These are phyloP conservation scores for Mycena epipterygia DNA, from an alignment of 768 basidiomycete genomes.

Conservation along the genomic window DNA sequence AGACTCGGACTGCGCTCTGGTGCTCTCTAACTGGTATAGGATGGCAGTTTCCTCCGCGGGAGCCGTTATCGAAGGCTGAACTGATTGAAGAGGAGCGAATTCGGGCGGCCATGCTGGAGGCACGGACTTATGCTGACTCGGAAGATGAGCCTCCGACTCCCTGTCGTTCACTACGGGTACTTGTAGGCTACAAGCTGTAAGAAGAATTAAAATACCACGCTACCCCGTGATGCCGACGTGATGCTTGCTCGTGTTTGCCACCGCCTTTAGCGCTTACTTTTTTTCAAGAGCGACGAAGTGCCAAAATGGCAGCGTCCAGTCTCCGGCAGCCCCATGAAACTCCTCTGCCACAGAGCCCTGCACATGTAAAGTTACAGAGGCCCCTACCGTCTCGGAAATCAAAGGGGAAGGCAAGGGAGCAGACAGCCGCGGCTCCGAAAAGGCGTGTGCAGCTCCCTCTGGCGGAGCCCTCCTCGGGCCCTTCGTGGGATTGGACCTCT, in stretches of 20 bases:
- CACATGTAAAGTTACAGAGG: slow-evolving; percentile 35
- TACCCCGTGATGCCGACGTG: too few species aligned
- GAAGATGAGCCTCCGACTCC: slow-evolving; percentile 66
- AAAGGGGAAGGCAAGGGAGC: slow-evolving; percentile 62
- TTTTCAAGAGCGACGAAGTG: slow-evolving; percentile 40
- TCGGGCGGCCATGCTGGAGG: slow-evolving; percentile 72
- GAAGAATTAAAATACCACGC: slow-evolving; percentile 2
- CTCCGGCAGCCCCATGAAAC: slow-evolving; percentile 55
- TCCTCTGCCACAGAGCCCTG: slow-evolving; percentile 47
- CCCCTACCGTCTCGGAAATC: slow-evolving; percentile 56
- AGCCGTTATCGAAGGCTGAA: slow-evolving; percentile 77
- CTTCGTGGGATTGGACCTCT: slow-evolving; percentile 76
- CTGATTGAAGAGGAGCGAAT: slow-evolving; percentile 76
- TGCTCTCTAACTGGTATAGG: slow-evolving; percentile 70
- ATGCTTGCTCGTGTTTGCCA: slow-evolving; percentile 17
- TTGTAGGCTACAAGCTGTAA: slow-evolving; percentile 70
- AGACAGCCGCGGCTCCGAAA: slow-evolving; percentile 40
- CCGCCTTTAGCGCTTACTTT: slow-evolving; percentile 33
- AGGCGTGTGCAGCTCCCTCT: slow-evolving; percentile 32
- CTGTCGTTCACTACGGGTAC: slow-evolving; percentile 71
- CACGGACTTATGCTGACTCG: slow-evolving; percentile 60
- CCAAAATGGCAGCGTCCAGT: slow-evolving; percentile 58
- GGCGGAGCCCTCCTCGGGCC: slow-evolving; percentile 37
- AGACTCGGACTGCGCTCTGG: slow-evolving; percentile 74
- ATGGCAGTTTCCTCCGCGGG: slow-evolving; percentile 70